A percentile compares a stretch with the other conserved stretches of the same genome.
Conservation (phyloP, 768 basidiomycete genomes). For the Leccinum olivaceopallidum region DNA sequence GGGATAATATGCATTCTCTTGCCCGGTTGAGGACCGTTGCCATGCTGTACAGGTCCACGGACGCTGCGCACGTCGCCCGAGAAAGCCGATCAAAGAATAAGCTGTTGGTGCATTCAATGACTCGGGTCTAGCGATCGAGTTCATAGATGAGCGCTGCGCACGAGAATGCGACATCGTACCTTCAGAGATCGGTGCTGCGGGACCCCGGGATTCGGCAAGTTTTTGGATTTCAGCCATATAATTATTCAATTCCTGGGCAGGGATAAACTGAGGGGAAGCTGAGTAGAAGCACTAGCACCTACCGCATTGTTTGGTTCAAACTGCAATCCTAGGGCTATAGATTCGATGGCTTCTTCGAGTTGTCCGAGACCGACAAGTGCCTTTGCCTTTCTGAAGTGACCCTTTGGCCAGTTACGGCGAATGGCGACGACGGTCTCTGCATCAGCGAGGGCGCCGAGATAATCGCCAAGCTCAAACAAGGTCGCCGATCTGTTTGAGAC, state of each 20-base stretch:
- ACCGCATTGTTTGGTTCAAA: conserved; percentile 76
- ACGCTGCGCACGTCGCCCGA: conserved; percentile 15
- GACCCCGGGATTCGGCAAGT: conserved; percentile 17
- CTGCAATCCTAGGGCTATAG: conserved; percentile 78
- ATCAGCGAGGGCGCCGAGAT: conserved; percentile 77
- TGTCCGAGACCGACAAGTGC: conserved; percentile 74
- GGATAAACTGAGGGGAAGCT: conserved; percentile 8
- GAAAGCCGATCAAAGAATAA: conserved; percentile 1
- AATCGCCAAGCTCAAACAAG: conserved; percentile 74
- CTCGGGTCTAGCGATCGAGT: neutral
- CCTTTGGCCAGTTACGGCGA: conserved; percentile 91
- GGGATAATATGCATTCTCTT: conserved; percentile 8
- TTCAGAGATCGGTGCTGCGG: conserved; percentile 3
- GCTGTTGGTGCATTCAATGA: conserved; percentile 7
- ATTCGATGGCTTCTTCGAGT: conserved; percentile 76
- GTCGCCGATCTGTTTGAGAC: conserved; percentile 93
- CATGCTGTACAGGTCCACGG: conserved; percentile 11
- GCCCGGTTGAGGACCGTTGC: conserved; percentile 13
- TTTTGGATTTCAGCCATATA: conserved; percentile 34
- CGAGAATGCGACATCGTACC: conserved; percentile 1
- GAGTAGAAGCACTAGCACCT: conserved; percentile 15
- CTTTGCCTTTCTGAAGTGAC: conserved; percentile 92
- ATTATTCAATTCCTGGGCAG: conserved; percentile 30
- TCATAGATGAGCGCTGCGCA: neutral
- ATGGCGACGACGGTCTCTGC: conserved; percentile 88